Evolutionary conservation across 2,329 filamentous ascomycete genomes (phyloP), one percentile per base, ranked within the genome.

Genomic region (Clonostachys rhizophaga): DNA sequence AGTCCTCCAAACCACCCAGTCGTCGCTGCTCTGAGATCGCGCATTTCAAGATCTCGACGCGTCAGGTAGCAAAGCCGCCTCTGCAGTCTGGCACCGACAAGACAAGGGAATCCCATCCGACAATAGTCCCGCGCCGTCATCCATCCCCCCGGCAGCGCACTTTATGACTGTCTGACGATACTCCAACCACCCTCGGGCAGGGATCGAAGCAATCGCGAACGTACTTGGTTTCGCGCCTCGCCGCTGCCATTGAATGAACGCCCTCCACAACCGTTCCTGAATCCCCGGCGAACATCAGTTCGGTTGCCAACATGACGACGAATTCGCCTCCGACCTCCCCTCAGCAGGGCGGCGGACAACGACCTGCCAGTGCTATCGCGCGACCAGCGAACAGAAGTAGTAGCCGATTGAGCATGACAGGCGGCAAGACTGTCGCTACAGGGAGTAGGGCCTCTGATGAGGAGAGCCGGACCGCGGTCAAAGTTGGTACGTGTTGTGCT

Each of bases 371-470:
- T 72, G 85, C 83, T 63, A 84, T 95, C 74, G 81, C 91, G 60
- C 84, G 86, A 59, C 79, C 88, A 42, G 77, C 86, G 40, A 78
- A 75, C 18, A 68, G 89, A 64, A 94, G 89, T 64, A 88, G 78
- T 56, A 95, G 90, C 70, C 87, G 91, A 57, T 75, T 95, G 78
- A 95, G 90, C 71, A 86, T 87, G 73, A 85, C 78, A 59, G 88
- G 87, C 71, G 35, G 46, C 20, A 18, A n/a, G 20, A 33, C 16
- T 59, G 84, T 77, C 45, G 86, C 83, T 47, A 79, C 78, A 56
- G 83, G 86, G 53, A 95, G 89, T 69, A 82, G 89, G 61, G 86
- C 87, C 20, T 95, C 91, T 1, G 91, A 96, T 59, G 91, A 96
- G 58, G 91, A 96, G 65, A 79, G 79, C 52, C 91, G 88, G 65